A percentile compares a stretch with the other conserved stretches of the same genome.
Evolutionary conservation across 805 yeast species (phyloP).

Genomic region (Maudiozyma saulgeensis): DNA sequence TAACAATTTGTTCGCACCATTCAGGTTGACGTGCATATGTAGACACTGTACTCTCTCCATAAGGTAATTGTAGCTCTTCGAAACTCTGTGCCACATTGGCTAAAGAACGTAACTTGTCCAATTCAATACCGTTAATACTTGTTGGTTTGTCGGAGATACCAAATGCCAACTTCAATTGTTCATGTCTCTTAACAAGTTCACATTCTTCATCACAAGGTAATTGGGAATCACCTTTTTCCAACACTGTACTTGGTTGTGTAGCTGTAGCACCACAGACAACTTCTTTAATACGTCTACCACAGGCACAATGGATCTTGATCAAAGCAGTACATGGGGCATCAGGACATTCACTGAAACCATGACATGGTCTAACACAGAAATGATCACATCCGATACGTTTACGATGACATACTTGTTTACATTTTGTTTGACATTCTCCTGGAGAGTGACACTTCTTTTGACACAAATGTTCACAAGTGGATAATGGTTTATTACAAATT

Average conservation of each 20-base stretch:
- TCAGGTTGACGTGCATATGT: constrained; percentile 45
- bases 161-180: constrained; percentile 55
- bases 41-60: constrained; percentile 38
- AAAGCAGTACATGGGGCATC: constrained; percentile 45
- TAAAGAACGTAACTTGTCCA: constrained; percentile 12
- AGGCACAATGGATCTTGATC: constrained; percentile 48
- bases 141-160: not conserved
- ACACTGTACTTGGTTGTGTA: not conserved
- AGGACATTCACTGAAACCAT: constrained; percentile 44
- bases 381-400: constrained; percentile 56
- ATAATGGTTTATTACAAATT: constrained; percentile 44
- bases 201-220: constrained; percentile 68
- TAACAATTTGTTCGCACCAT: constrained; percentile 66
- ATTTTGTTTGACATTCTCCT: constrained; percentile 50
- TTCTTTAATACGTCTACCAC: constrained; percentile 45
- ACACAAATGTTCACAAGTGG: constrained; percentile 46
- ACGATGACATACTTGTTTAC: constrained; percentile 52
- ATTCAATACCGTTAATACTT: constrained; percentile 2
- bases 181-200: constrained; percentile 48
- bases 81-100: constrained; percentile 18
- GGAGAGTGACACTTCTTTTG: constrained; percentile 44
- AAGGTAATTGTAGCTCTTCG: constrained; percentile 29
- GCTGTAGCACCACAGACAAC: constrained; percentile 51
- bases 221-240: not conserved
- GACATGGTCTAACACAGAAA: constrained; percentile 54